Evolutionary conservation across 2,329 filamentous ascomycete species (phyloP).

Genomic region (Pseudogymnoascus sp.): DNA sequence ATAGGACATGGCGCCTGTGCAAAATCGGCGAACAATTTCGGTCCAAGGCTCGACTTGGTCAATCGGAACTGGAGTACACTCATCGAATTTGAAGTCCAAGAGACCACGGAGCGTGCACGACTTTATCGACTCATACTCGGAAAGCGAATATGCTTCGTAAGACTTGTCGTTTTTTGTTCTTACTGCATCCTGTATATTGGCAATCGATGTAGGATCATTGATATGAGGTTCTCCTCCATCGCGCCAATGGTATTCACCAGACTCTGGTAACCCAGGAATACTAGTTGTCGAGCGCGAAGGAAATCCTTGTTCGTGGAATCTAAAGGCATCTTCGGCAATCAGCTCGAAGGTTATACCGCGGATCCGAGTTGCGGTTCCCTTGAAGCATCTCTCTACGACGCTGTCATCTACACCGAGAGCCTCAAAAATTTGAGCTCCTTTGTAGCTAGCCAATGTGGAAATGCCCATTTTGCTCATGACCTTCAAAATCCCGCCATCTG

Average conservation of each 20-base stretch:
- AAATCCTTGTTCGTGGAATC: slow-evolving; percentile 90
- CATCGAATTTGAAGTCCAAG: slow-evolving; percentile 93
- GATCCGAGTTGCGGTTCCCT: slow-evolving; percentile 88
- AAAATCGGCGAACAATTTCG: slow-evolving; percentile 92
- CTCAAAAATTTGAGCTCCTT: slow-evolving; percentile 97
- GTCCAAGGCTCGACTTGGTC: slow-evolving; percentile 98
- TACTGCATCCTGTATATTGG: slow-evolving; percentile 94
- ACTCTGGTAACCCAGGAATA: slow-evolving; percentile 77
- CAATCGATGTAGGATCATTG: slow-evolving; percentile 91
- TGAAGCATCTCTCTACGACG: slow-evolving; percentile 91
- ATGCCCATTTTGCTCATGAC: slow-evolving; percentile 99
- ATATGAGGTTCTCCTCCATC: slow-evolving; percentile 92
- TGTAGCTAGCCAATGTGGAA: slow-evolving; percentile 91
- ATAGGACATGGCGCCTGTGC: slow-evolving; percentile 97
- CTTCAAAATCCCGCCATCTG: slow-evolving; percentile 92
- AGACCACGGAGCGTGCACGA: slow-evolving; percentile 89
- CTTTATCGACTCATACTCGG: slow-evolving; percentile 95
- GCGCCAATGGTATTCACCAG: slow-evolving; percentile 97
- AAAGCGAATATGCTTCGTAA: slow-evolving; percentile 89
- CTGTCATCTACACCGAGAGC: slow-evolving; percentile 87
- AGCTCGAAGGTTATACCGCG: slow-evolving; percentile 89
- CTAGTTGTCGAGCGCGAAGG: slow-evolving; percentile 71
- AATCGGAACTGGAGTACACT: slow-evolving; percentile 76
- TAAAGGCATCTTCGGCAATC: slow-evolving; percentile 90
- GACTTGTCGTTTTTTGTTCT: slow-evolving; percentile 98